Base-by-base conservation (phyloP, 768 basidiomycete species). In the Lyophyllum decastes region DNA sequence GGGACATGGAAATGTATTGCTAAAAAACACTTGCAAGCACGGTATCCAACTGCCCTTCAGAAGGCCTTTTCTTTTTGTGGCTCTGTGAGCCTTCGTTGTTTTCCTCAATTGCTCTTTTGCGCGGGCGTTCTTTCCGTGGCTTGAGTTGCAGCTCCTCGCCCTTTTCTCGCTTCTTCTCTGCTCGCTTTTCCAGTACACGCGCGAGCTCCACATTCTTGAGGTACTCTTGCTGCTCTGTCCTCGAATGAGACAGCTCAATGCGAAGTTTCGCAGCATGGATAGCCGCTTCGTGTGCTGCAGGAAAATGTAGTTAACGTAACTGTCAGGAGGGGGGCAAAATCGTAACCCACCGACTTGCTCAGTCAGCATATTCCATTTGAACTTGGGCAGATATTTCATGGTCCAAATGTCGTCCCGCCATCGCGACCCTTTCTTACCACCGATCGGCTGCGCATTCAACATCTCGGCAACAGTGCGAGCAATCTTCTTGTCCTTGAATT, bases 381-480 rank as follows among this genome's bases (percentile, higher is more conserved):
- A 99, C 67, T 87, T 90, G 9, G 95, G 95, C 57, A 99, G 77
- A 71, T 99, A 99, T 70, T 96, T 96, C 94, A 98, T 96, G 55
- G 97, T 98, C 97, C 97, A 99, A 8, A 99, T 87, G 63, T 99
- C 97, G 68, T 98, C 96, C 69, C 93, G 80, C 92, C 94, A 98
- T 57, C 93, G 80, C 2, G 86, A 82, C 5, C 90, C 89, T 70
- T 94, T 94, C 78, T 94, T 95, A 2, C 94, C 94, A 26, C 96
- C 97, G 58, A 99, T 95, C 1, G 94, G 84, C 66, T 95, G 88
- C 1, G 95, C 97, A 68, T 99, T 99, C 62, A 99, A 78, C 93
- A 98, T 94, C 55, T 86, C 92, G 8, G 96, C 96, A 9, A 95
- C 89, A 38, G 86, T 87, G 19, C 95, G 84, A 0, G 95, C 97